Percentiles rank a stretch among this genome's conserved stretches.
Conservation (phyloP, 2,329 filamentous ascomycete genomes). For the Stagonosporopsis vannaccii region DNA sequence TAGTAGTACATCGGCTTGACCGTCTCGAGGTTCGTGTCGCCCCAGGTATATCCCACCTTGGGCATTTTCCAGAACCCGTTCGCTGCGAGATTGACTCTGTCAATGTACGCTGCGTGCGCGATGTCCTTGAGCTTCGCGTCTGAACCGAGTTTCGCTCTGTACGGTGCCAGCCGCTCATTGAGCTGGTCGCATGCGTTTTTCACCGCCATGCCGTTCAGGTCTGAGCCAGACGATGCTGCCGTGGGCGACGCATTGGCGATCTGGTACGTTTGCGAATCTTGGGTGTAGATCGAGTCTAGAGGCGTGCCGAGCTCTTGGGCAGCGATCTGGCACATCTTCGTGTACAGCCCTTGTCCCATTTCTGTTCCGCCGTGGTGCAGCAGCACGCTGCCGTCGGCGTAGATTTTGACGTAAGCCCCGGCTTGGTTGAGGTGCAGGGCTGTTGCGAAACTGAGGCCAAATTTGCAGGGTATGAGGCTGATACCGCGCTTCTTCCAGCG, state of each 20-base stretch:
- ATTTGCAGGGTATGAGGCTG: constrained; percentile 90
- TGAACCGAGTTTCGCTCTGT: constrained; percentile 79
- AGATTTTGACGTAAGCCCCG: constrained; percentile 90
- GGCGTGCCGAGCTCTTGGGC: constrained; percentile 88
- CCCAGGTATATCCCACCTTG: constrained; percentile 93
- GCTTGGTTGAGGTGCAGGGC: constrained; percentile 95
- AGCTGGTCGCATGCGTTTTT: constrained; percentile 89
- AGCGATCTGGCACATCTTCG: constrained; percentile 94
- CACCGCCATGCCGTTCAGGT: constrained; percentile 93
- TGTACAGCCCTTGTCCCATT: constrained; percentile 96
- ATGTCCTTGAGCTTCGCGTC: constrained; percentile 83
- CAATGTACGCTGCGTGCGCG: constrained; percentile 90
- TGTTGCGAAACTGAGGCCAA: constrained; percentile 90
- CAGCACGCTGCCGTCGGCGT: constrained; percentile 89
- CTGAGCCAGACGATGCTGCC: constrained; percentile 89
- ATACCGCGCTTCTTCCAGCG: constrained; percentile 93
- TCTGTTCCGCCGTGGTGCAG: constrained; percentile 95
- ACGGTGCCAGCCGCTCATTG: constrained; percentile 84
- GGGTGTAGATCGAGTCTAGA: constrained; percentile 79
- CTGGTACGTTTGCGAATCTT: constrained; percentile 89
- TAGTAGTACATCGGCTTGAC: constrained; percentile 87
- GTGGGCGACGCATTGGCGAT: constrained; percentile 90
- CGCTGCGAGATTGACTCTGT: constrained; percentile 91
- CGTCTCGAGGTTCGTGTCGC: constrained; percentile 48
- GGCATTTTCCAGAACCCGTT: constrained; percentile 98